A percentile compares a stretch with the other conserved stretches of the same genome.
These are phyloP conservation scores for Paralagenidium karlingii DNA, from an alignment of 352 stramenopile species.

Conservation along the genomic window DNA sequence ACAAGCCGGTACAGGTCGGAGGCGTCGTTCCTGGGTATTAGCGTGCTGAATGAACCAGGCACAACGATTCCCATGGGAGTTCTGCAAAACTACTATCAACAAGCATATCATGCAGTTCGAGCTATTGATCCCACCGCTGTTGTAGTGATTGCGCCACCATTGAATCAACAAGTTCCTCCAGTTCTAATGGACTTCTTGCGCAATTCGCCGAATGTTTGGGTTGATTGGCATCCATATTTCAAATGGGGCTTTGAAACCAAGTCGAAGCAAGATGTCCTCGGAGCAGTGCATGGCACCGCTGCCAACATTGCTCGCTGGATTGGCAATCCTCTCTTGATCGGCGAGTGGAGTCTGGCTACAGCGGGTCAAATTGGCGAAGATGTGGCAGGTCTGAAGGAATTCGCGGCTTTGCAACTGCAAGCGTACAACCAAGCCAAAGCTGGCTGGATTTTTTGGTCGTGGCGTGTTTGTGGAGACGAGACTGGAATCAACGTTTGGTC, in stretches of 20 bases:
- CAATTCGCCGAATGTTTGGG: constrained; percentile 19
- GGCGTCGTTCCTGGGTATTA: constrained; percentile 1
- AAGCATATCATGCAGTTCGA: constrained; percentile 43
- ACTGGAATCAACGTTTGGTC: constrained; percentile 8
- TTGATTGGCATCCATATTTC: constrained; percentile 36
- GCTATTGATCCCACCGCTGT: constrained; percentile 34
- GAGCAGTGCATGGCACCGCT: constrained; percentile 35
- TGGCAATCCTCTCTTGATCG: constrained; percentile 66
- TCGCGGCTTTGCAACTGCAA: constrained; percentile 39
- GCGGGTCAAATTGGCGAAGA: constrained; percentile 58
- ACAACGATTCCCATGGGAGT: constrained; percentile 23
- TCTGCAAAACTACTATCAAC: constrained; percentile 34
- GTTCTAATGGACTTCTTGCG: constrained; percentile 22
- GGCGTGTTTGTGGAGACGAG: constrained; percentile 8
- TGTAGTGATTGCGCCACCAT: constrained; percentile 24
- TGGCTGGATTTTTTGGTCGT: constrained; percentile 11
- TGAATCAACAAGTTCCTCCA: constrained; percentile 26
- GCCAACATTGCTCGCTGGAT: constrained; percentile 36
- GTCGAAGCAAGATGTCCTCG: constrained; percentile 36
- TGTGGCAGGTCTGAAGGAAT: constrained; percentile 22
- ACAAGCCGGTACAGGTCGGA: not conserved
- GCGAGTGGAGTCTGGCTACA: constrained; percentile 67
- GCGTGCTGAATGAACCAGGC: constrained; percentile 8
- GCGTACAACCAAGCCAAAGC: constrained; percentile 43
- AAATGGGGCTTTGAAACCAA: constrained; percentile 45